These are phyloP conservation scores for Leishmania tropica DNA, from an alignment of 208 protist genomes.

Conservation along the genomic window DNA sequence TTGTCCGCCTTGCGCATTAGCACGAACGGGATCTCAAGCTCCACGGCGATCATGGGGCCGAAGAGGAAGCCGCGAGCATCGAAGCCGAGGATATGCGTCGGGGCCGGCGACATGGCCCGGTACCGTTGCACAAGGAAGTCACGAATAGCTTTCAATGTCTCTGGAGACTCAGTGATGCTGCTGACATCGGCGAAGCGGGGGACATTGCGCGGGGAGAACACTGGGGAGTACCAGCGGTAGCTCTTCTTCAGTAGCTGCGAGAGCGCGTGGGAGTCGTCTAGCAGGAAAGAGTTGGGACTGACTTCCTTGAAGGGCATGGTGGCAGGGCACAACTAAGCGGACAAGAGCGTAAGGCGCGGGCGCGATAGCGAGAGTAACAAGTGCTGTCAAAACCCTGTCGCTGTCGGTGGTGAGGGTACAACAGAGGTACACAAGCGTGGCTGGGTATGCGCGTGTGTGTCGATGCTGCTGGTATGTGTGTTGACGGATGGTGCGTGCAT, in stretches of 20 bases:
- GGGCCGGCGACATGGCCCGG: conserved; percentile 50
- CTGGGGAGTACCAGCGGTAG: conserved; percentile 90
- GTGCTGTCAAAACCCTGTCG: neutral
- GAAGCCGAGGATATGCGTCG: conserved; percentile 88
- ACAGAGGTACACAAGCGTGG: neutral
- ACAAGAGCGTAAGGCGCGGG: neutral
- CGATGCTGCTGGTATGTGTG: neutral
- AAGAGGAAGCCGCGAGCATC: conserved; percentile 93
- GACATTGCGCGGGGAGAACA: conserved; percentile 89
- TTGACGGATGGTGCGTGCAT: neutral
- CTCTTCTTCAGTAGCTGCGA: conserved; percentile 48
- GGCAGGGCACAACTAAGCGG: neutral
- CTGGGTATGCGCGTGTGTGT: neutral
- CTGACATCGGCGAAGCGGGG: conserved; percentile 89
- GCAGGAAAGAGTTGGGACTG: conserved; percentile 44
- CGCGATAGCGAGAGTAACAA: neutral
- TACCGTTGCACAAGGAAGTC: conserved; percentile 88
- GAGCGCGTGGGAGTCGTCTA: conserved; percentile 48
- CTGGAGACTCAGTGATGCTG: conserved; percentile 84
- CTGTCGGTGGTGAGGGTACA: too few species aligned
- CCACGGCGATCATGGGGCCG: conserved; percentile 86
- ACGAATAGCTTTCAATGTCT: conserved; percentile 72
- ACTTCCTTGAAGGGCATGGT: conserved; percentile 31
- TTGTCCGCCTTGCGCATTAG: conserved; percentile 90
- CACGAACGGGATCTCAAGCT: conserved; percentile 90